Evolutionary conservation across 2,329 filamentous ascomycete genomes (phyloP).

Genomic region (Sclerotinia glacialis): DNA sequence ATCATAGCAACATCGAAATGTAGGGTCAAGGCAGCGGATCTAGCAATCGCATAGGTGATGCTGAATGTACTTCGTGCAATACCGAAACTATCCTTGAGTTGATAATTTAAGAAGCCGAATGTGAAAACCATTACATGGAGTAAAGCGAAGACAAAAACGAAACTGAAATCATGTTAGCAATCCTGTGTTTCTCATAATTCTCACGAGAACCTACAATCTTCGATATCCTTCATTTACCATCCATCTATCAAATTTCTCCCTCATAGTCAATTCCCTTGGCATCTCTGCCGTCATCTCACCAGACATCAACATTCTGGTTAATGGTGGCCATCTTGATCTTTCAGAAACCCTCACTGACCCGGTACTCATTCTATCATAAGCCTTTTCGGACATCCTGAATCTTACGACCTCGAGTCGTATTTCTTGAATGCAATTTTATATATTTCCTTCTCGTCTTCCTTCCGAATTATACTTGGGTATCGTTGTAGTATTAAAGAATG

Average conservation of each 20-base stretch:
- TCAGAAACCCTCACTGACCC: slow-evolving; percentile 55
- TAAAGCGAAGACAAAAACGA: slow-evolving; percentile 72
- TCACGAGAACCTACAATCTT: slow-evolving; percentile 60
- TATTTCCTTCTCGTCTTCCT: slow-evolving; percentile 20
- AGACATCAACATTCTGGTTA: slow-evolving; percentile 78
- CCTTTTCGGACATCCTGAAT: slow-evolving; percentile 31
- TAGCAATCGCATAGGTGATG: slow-evolving; percentile 72
- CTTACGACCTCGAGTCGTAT: slow-evolving; percentile 34
- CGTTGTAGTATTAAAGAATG: slow-evolving; percentile 31
- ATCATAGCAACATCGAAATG: slow-evolving; percentile 80
- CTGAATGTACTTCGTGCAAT: slow-evolving; percentile 67
- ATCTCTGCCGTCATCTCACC: slow-evolving; percentile 76
- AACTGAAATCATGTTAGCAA: slow-evolving; percentile 50
- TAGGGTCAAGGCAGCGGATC: slow-evolving; percentile 71
- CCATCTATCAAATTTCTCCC: slow-evolving; percentile 77
- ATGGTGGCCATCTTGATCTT: slow-evolving; percentile 76
- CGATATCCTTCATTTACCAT: slow-evolving; percentile 88
- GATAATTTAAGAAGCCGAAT: slow-evolving; percentile 78
- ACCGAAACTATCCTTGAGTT: slow-evolving; percentile 71
- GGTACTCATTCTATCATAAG: slow-evolving; percentile 33
- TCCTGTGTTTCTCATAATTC: slow-evolving; percentile 1
- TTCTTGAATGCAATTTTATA: slow-evolving; percentile 23
- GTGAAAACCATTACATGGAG: slow-evolving; percentile 74
- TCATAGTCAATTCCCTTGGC: slow-evolving; percentile 63
- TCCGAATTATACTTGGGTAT: slow-evolving; percentile 28